phyloP scores from a whole-genome alignment of 371 early-diverging fungal genomes.

The Saksenaea vasiformis region DNA sequence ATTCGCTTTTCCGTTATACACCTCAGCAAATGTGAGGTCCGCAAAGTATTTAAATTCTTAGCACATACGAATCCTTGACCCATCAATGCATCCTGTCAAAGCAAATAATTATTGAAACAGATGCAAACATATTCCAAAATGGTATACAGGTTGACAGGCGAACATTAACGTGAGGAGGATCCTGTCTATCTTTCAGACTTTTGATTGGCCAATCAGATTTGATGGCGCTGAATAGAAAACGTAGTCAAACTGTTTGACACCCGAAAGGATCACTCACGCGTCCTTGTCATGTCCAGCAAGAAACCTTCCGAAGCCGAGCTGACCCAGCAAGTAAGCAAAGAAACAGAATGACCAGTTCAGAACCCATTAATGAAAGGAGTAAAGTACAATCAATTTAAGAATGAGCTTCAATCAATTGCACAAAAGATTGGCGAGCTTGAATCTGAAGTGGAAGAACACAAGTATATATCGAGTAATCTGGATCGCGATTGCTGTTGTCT shows the following conservation, averaged over 20 bases:
- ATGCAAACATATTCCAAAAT: no score
- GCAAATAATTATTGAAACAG: no score
- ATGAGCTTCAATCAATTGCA: conserved; percentile 83
- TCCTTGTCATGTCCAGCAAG: conserved; percentile 23
- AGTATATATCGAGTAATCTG: conserved; percentile 45
- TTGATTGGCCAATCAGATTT: background rate
- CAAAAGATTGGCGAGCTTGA: conserved; percentile 94
- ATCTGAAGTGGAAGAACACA: conserved; percentile 93
- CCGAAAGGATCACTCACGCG: background rate
- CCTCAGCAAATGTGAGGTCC: no score
- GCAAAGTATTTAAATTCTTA: no score
- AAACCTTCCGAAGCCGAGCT: conserved; percentile 51
- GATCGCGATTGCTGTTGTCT: background rate
- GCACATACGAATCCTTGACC: no score
- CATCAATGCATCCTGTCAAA: no score
- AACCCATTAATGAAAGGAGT: background rate
- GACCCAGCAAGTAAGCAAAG: conserved; percentile 39
- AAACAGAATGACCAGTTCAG: background rate
- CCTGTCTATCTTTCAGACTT: no score
- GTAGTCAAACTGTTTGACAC: background rate
- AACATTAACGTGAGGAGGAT: no score
- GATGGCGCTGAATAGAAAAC: no score
- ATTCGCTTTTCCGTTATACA: no score
- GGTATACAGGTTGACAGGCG: no score
- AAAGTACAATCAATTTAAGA: conserved; percentile 81